Conservation (phyloP, 2,329 filamentous ascomycete genomes). For the Pleomassaria siparia region DNA sequence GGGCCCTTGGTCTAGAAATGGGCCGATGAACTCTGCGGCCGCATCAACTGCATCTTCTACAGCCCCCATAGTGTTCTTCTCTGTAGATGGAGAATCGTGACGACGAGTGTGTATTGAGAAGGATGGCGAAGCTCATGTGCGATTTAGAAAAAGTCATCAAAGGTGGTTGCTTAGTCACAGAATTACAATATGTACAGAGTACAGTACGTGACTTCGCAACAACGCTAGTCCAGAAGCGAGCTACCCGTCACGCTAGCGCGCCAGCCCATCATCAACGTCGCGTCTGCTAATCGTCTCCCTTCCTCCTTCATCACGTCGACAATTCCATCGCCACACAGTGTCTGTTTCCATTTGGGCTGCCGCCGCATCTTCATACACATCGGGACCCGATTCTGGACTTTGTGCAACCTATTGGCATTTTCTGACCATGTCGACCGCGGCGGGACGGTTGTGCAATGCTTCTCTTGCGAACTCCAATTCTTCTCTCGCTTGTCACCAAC, state of each 20-base stretch:
- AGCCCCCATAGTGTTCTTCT: constrained; percentile 23
- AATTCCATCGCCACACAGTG: constrained; percentile 7
- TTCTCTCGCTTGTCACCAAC: constrained; percentile 36
- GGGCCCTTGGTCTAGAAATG: constrained; percentile 24
- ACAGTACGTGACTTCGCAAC: constrained; percentile 2
- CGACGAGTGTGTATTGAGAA: constrained; percentile 1
- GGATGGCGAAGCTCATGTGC: constrained; percentile 40
- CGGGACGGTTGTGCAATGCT: constrained; percentile 22
- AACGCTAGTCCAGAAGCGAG: constrained; percentile 3
- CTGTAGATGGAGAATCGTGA: constrained; percentile 1
- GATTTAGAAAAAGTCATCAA: constrained; percentile 16
- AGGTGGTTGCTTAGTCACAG: constrained; percentile 13
- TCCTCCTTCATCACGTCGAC: constrained; percentile 14
- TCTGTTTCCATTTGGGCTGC: constrained; percentile 1
- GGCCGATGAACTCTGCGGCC: constrained; percentile 35
- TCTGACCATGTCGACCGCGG: constrained; percentile 32
- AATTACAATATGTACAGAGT: no score
- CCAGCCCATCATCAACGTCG: constrained; percentile 5
- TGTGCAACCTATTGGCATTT: constrained; percentile 10
- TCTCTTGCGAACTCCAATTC: constrained; percentile 22
- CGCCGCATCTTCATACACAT: not conserved
- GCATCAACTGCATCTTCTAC: constrained; percentile 36
- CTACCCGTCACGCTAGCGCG: constrained; percentile 9
- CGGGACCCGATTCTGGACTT: constrained; percentile 18
- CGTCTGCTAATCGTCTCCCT: not conserved